Conservation (phyloP, 192 early-diverging fungal species). For the Dispira parvispora region DNA sequence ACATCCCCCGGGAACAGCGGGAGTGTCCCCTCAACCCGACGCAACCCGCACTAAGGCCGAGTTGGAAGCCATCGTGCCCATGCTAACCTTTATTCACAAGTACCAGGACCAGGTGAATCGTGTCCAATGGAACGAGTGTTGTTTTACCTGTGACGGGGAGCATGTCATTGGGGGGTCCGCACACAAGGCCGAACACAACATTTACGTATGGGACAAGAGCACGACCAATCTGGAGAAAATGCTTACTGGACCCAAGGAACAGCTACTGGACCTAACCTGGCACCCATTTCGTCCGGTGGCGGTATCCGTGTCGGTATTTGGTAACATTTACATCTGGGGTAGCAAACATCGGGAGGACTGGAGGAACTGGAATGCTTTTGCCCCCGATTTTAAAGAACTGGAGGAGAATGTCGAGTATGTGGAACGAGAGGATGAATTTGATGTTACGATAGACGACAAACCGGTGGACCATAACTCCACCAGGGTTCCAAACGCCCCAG, state of each 20-base stretch:
- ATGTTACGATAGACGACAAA: slow-evolving; percentile 31
- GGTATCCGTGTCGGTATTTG: slow-evolving; percentile 63
- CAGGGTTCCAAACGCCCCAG: background rate
- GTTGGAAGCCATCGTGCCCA: background rate
- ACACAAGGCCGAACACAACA: slow-evolving; percentile 79
- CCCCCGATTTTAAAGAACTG: slow-evolving; percentile 81
- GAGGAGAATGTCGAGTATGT: slow-evolving; percentile 91
- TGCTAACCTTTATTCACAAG: slow-evolving; percentile 33
- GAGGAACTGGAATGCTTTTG: slow-evolving; percentile 82
- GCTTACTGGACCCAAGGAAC: slow-evolving; percentile 76
- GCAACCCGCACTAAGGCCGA: slow-evolving; percentile 11
- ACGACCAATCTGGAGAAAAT: slow-evolving; percentile 73
- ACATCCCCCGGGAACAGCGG: slow-evolving; percentile 5
- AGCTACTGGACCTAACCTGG: slow-evolving; percentile 57
- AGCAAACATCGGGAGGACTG: slow-evolving; percentile 47
- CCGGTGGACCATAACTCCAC: background rate
- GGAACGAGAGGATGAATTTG: slow-evolving; percentile 90
- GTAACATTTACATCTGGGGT: slow-evolving; percentile 79
- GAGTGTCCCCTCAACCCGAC: slow-evolving; percentile 24
- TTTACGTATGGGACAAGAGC: slow-evolving; percentile 85
- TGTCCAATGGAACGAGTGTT: slow-evolving; percentile 73
- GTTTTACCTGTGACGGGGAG: slow-evolving; percentile 77
- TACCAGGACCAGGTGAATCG: slow-evolving; percentile 85
- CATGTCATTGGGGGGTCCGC: slow-evolving; percentile 79
- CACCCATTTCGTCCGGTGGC: slow-evolving; percentile 77